A percentile compares a stretch with the other conserved stretches of the same genome.
phyloP scores from a whole-genome alignment of 306 rosid genomes.

The Prunus mongolica region DNA sequence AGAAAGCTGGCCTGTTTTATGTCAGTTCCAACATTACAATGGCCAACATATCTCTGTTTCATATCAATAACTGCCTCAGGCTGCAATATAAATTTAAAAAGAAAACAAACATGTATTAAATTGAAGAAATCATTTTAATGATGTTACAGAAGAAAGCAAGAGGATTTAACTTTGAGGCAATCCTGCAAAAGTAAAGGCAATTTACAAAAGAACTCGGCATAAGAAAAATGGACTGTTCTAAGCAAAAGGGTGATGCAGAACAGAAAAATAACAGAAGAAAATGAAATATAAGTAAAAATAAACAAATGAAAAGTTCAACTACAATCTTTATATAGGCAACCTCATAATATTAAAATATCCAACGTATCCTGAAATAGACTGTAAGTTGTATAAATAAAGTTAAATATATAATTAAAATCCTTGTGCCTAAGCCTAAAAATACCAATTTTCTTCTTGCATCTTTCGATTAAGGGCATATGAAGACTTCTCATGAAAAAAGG shows the following conservation, averaged over 20 bases:
- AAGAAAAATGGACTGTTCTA: background rate
- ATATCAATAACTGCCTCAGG: slow-evolving; percentile 81
- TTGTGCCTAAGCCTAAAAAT: background rate
- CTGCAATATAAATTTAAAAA: slow-evolving; percentile 45
- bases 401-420: background rate
- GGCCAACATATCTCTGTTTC: slow-evolving; percentile 92
- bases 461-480: background rate
- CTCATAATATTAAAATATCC: background rate
- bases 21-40: slow-evolving; percentile 94
- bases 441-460: background rate
- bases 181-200: background rate
- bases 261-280: background rate
- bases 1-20: slow-evolving; percentile 97
- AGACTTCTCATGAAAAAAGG: background rate
- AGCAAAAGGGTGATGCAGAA: background rate
- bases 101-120: background rate
- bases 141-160: background rate
- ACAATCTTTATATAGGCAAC: background rate
- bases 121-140: background rate
- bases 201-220: background rate
- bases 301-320: background rate
- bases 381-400: background rate
- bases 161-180: background rate
- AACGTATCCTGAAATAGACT: background rate
- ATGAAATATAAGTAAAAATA: background rate